These are phyloP conservation scores for Colletotrichum destructivum DNA, from an alignment of 2,329 filamentous ascomycete species.

Conservation along the genomic window DNA sequence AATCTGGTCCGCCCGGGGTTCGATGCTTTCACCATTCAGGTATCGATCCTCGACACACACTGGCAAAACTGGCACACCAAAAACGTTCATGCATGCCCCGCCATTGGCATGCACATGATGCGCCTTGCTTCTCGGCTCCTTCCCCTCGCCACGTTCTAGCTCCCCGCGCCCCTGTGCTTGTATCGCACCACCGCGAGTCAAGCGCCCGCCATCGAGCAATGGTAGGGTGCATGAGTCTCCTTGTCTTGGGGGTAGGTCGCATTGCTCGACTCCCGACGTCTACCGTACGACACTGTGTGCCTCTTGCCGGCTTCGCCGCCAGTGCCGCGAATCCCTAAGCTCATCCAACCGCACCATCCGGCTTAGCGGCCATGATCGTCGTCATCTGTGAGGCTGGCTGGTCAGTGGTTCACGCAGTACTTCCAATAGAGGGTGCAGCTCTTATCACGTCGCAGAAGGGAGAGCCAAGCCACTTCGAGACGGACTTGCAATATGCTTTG, in stretches of 20 bases:
- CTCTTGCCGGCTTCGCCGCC: slow-evolving; percentile 20
- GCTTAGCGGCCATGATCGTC: slow-evolving; percentile 18
- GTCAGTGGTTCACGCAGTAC: slow-evolving; percentile 5
- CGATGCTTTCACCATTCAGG: slow-evolving; percentile 15
- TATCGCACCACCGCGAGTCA: slow-evolving; percentile 35
- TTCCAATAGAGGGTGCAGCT: slow-evolving; percentile 25
- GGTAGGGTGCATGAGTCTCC: slow-evolving; percentile 21
- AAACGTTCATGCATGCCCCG: slow-evolving; percentile 41
- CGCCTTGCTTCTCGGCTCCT: slow-evolving; percentile 21
- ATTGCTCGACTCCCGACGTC: slow-evolving; percentile 26
- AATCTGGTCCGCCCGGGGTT: slow-evolving; percentile 29
- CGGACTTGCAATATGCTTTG: slow-evolving; percentile 10
- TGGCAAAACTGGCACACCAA: slow-evolving; percentile 27
- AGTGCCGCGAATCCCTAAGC: slow-evolving; percentile 25
- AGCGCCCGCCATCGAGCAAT: slow-evolving; percentile 33
- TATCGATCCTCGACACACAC: slow-evolving; percentile 21
- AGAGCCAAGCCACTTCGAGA: slow-evolving; percentile 21
- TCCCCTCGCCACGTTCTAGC: slow-evolving; percentile 30
- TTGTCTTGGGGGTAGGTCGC: slow-evolving; percentile 22
- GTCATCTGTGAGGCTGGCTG: slow-evolving; percentile 21
- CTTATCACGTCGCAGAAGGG: slow-evolving; percentile 17
- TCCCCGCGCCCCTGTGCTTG: slow-evolving; percentile 26
- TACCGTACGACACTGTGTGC: slow-evolving; percentile 12
- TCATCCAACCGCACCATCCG: slow-evolving; percentile 22
- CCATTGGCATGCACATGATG: slow-evolving; percentile 38